Evolutionary conservation across 1,139 yeast genomes (phyloP), one percentile per base, ranked within the genome.

Genomic region (Pichia sp.): DNA sequence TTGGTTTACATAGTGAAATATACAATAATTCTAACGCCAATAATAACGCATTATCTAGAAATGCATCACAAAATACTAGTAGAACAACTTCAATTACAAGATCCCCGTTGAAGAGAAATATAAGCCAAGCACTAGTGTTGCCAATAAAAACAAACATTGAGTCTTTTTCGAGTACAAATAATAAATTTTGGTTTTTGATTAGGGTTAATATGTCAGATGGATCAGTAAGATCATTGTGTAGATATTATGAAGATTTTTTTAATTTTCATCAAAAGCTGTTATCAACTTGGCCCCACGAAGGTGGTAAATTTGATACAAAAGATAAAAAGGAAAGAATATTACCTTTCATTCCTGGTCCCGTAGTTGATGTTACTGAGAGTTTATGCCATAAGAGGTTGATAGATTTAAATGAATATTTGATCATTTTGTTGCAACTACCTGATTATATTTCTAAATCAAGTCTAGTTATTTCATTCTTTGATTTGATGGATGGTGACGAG

Each of bases 321-420:
- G 75, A 74, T 42, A 78, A 96, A 54, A 59, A 57, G 39, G 75
- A 74, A 44, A 78, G 98, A 56, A 84, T 85, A 38, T 75, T 92
- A 53, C 98, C 99, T 4, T 88, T 86, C 55, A 90, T 94, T 63
- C 98, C 98, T 0, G 98, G 98, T 1, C 99, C 98, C 2, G 75
- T 92, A 46, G 85, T 95, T 43, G 86, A 86, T 63, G 96, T 92
- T 45, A 89, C 90, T 55, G 97, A 90, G 63, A 78, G 84, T 46
- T 84, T 90, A 49, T 86, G 96, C 18, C 83, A 84, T 58, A 85
- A 87, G 64, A 77, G 98, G 60, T 75, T 92, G 56, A 86, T 81
- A 36, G 95, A 88, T 66, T 74, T 94, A 58, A 94, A 92, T 66
- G 80, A 81, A 51, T 92, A 92, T 64, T 81, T 94, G 47, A 76